Percentiles rank a stretch among this genome's conserved stretches.
Evolutionary conservation across 164 flowering plant genomes (phyloP).

Genomic region (Aristolochia fimbriata): DNA sequence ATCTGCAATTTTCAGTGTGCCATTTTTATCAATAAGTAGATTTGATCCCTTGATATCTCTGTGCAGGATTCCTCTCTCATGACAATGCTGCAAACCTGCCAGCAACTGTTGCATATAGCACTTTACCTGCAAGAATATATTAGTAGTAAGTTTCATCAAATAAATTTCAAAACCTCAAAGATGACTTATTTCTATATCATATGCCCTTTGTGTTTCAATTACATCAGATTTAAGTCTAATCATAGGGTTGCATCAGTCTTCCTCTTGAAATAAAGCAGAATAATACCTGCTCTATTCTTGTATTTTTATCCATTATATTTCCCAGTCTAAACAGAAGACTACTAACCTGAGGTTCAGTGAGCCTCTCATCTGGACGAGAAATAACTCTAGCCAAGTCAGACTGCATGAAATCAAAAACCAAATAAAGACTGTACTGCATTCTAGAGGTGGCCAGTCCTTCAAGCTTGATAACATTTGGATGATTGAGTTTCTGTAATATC

Average conservation of each 20-base stretch:
- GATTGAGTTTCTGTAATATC: conserved; percentile 46
- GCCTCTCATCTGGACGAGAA: conserved; percentile 29
- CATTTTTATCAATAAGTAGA: conserved; percentile 41
- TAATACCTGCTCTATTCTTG: background rate
- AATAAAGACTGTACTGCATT: conserved; percentile 63
- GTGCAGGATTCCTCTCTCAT: conserved; percentile 54
- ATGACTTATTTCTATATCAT: too few relatives aligned
- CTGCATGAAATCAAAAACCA: conserved; percentile 62
- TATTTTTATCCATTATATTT: background rate
- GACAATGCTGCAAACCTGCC: conserved; percentile 59
- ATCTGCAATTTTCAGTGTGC: conserved; percentile 66
- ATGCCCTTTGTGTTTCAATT: too few relatives aligned
- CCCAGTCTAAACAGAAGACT: background rate
- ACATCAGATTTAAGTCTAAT: too few relatives aligned
- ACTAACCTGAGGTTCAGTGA: conserved; percentile 54
- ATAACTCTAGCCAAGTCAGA: conserved; percentile 38
- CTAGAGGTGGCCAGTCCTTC: conserved; percentile 69
- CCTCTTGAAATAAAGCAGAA: too few relatives aligned
- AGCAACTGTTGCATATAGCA: conserved; percentile 66
- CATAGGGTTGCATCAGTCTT: too few relatives aligned
- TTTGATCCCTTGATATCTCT: conserved; percentile 66
- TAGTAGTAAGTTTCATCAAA: background rate
- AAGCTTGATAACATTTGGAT: conserved; percentile 64
- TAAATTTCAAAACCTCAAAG: background rate
- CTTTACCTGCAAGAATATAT: conserved; percentile 36